phyloP scores from a whole-genome alignment of 257 asterid genomes.

The Solanum sejunctum region DNA sequence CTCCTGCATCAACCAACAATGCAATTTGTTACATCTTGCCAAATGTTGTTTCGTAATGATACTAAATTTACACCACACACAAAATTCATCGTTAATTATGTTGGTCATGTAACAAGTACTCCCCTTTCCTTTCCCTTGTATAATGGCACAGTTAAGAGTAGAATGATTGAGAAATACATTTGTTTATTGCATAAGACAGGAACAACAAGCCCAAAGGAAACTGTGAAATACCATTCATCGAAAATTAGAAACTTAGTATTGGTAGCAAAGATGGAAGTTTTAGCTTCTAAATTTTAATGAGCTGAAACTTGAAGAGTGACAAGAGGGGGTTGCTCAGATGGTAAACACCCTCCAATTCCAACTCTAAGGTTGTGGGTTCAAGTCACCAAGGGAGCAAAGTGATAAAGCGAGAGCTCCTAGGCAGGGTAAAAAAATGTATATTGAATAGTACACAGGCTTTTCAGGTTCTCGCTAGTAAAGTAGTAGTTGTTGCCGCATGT shows the following conservation, averaged over 20 bases:
- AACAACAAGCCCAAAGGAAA: not conserved
- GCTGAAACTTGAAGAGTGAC: not conserved
- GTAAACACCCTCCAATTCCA: not conserved
- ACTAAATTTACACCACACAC: not conserved
- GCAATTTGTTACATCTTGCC: not conserved
- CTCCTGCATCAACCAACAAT: constrained; percentile 26
- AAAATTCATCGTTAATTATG: not conserved
- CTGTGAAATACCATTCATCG: not conserved
- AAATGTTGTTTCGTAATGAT: not conserved
- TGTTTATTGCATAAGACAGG: not conserved
- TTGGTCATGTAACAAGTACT: not conserved
- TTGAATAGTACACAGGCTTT: not conserved
- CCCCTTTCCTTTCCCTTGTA: not conserved
- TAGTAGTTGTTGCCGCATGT: not conserved
- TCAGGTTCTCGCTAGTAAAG: not conserved
- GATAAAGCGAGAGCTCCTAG: not conserved
- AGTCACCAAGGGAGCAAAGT: not conserved
- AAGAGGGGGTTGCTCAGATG: not conserved
- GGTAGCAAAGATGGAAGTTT: not conserved
- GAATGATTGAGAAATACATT: not conserved
- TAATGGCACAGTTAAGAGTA: not conserved
- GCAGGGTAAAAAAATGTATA: not conserved
- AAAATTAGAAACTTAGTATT: not conserved
- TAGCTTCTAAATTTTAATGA: not conserved
- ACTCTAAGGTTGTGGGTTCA: not conserved